These are phyloP conservation scores for Aspergillus brasiliensis DNA, from an alignment of 2,329 filamentous ascomycete species.

Conservation along the genomic window DNA sequence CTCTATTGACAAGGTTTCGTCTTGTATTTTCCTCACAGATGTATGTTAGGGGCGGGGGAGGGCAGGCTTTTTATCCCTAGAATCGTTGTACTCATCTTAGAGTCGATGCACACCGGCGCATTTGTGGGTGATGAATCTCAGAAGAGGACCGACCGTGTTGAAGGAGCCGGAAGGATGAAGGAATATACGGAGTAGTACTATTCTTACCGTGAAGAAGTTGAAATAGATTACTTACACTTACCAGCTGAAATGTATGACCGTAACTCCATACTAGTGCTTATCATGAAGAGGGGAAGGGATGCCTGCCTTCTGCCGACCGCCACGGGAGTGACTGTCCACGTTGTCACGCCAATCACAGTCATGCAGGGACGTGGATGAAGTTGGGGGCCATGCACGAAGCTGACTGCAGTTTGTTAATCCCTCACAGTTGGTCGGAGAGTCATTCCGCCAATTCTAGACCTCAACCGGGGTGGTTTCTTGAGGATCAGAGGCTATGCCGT, in stretches of 20 bases:
- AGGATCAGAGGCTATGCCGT: not conserved
- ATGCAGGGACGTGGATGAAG: not conserved
- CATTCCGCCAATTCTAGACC: not conserved
- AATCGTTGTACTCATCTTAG: not conserved
- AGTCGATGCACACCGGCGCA: not conserved
- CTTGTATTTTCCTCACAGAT: not conserved
- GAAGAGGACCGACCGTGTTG: no score
- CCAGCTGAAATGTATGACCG: not conserved
- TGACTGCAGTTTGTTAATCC: not conserved
- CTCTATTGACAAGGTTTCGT: not conserved
- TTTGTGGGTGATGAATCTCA: no score
- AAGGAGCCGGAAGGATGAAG: no score
- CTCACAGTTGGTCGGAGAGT: no score
- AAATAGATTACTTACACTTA: no score
- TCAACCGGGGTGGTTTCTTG: not conserved
- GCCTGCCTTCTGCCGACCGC: no score
- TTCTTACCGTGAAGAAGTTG: no score
- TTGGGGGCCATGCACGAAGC: not conserved
- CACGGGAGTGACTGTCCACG: no score
- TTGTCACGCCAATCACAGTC: not conserved
- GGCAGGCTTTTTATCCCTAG: not conserved
- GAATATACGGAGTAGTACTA: no score
- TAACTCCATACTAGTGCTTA: no score
- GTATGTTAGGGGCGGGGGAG: no score
- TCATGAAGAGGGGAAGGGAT: no score